These are phyloP conservation scores for Remersonia thermophila DNA, from an alignment of 2,329 filamentous ascomycete genomes.

Conservation along the genomic window DNA sequence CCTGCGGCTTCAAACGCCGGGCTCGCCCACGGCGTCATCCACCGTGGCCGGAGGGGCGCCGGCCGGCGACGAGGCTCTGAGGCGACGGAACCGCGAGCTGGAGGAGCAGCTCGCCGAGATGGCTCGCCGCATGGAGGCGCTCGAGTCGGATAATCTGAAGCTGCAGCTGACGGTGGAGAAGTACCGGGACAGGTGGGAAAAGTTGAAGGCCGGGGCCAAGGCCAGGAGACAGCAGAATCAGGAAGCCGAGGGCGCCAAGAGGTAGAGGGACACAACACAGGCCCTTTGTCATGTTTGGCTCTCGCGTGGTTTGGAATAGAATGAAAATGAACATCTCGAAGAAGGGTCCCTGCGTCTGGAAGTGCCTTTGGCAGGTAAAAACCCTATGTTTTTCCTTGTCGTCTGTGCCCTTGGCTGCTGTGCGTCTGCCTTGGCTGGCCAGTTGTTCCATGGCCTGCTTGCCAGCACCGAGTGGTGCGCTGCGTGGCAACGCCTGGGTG, in stretches of 20 bases:
- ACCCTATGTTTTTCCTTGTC: too few relatives aligned
- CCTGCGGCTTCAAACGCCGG: slow-evolving; percentile 48
- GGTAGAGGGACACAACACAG: too few relatives aligned
- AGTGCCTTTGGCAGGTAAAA: too few relatives aligned
- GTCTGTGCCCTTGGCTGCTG: too few relatives aligned
- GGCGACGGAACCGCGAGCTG: slow-evolving; percentile 46
- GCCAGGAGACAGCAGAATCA: slow-evolving; percentile 30
- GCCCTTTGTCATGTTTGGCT: too few relatives aligned
- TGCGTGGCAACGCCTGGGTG: too few relatives aligned
- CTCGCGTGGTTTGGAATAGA: too few relatives aligned
- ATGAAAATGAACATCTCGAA: too few relatives aligned
- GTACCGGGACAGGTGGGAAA: slow-evolving; percentile 50
- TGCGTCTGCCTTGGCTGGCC: too few relatives aligned
- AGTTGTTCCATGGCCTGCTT: too few relatives aligned
- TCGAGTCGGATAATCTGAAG: slow-evolving; percentile 50
- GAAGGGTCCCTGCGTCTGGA: too few relatives aligned
- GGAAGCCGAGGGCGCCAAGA: not conserved
- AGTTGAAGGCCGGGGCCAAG: slow-evolving; percentile 48
- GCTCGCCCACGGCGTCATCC: slow-evolving; percentile 33
- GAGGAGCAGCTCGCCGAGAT: slow-evolving; percentile 51
- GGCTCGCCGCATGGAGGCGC: slow-evolving; percentile 48
- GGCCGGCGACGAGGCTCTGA: slow-evolving; percentile 28
- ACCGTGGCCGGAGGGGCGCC: slow-evolving; percentile 1
- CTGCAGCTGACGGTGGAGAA: slow-evolving; percentile 44
- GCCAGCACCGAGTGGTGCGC: too few relatives aligned